Evolutionary conservation across 305 asterid species (phyloP).

Genomic region (Fraxinus albicans): DNA sequence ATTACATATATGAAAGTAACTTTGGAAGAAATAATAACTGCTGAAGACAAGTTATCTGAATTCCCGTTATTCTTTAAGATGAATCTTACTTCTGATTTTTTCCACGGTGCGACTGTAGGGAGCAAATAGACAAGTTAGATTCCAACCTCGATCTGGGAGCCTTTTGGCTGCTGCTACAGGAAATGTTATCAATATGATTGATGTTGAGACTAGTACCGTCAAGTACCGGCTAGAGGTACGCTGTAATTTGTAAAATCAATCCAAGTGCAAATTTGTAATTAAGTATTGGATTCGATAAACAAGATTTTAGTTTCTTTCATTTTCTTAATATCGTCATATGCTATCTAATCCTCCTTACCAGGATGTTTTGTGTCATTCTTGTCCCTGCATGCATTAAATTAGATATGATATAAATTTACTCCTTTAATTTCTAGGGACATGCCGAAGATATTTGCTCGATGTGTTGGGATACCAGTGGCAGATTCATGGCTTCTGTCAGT

Average conservation of each 20-base stretch:
- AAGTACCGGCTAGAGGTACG: conserved; percentile 36
- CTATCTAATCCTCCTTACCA: neutral
- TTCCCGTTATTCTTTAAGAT: neutral
- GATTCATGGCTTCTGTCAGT: conserved; percentile 44
- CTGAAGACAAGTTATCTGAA: neutral
- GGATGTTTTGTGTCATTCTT: neutral
- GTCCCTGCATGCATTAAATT: neutral
- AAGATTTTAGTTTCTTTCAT: neutral
- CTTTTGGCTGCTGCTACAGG: conserved; percentile 44
- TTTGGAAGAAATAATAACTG: neutral
- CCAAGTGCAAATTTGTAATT: neutral
- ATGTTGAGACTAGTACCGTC: conserved; percentile 35
- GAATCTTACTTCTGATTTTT: conserved; percentile 1
- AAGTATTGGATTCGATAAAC: neutral
- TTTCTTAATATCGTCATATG: neutral
- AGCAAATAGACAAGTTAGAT: conserved; percentile 44
- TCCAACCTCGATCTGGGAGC: conserved; percentile 44
- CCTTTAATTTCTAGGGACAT: conserved; percentile 39
- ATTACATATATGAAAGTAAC: neutral
- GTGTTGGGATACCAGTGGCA: conserved; percentile 43
- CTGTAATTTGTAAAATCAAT: neutral
- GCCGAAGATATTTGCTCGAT: conserved; percentile 30
- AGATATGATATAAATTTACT: neutral
- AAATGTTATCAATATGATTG: conserved; percentile 40
- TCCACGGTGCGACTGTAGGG: conserved; percentile 38